Evolutionary conservation across 176 grass and related monocot genomes (phyloP).

Genomic region (Zizania latifolia): DNA sequence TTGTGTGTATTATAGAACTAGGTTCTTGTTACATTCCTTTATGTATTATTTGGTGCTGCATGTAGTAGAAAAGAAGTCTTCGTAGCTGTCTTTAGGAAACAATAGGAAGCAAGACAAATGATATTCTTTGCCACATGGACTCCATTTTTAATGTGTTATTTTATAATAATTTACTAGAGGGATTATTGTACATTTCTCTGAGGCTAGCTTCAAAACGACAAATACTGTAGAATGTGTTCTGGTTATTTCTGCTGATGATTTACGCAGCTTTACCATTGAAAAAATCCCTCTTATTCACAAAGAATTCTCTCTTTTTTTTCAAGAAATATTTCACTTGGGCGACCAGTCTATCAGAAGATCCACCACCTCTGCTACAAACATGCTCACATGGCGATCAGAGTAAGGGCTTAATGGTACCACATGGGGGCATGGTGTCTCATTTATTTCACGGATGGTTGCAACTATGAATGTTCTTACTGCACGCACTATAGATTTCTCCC

Average conservation of each 20-base stretch:
- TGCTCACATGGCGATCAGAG: slow-evolving; percentile 51
- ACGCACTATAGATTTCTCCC: slow-evolving; percentile 13
- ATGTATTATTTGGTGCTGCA: not conserved
- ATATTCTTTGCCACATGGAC: not conserved
- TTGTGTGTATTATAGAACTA: not conserved
- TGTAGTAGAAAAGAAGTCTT: slow-evolving; percentile 12
- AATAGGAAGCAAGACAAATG: not conserved
- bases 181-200: not conserved
- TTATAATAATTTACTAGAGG: not conserved
- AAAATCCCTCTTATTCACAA: not conserved
- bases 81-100: not conserved
- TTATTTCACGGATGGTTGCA: slow-evolving; percentile 36
- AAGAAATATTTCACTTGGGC: not conserved
- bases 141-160: not conserved
- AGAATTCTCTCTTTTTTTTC: not conserved
- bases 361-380: slow-evolving; percentile 23
- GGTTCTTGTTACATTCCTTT: not conserved
- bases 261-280: not conserved
- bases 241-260: not conserved
- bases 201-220: not conserved
- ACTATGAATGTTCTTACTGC: slow-evolving; percentile 42
- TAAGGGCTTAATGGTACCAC: slow-evolving; percentile 43
- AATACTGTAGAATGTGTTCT: not conserved
- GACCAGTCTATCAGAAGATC: slow-evolving; percentile 1
- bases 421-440: slow-evolving; percentile 25